Evolutionary conservation across 768 basidiomycete genomes (phyloP).

Genomic region (Mycena capillaripes): DNA sequence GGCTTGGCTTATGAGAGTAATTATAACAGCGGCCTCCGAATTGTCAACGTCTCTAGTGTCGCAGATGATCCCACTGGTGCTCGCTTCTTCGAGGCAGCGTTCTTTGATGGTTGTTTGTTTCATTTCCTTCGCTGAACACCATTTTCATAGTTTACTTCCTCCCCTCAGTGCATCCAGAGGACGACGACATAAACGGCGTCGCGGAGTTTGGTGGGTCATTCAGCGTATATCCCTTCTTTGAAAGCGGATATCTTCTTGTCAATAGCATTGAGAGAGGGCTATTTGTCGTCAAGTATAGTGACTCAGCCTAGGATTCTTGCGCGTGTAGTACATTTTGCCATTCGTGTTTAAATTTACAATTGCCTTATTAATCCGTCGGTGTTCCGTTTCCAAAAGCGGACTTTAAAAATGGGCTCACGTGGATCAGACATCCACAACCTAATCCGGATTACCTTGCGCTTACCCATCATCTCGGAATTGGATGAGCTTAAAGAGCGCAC

Average conservation of each 20-base stretch:
- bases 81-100: conserved; percentile 41
- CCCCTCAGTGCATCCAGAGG: conserved; percentile 21
- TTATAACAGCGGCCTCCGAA: conserved; percentile 45
- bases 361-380: conserved; percentile 8
- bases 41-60: conserved; percentile 46
- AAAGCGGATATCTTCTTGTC: conserved; percentile 31
- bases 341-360: background rate
- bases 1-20: conserved; percentile 44
- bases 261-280: conserved; percentile 33
- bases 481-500: conserved; percentile 23
- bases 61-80: conserved; percentile 45
- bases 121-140: background rate
- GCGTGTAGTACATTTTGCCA: background rate
- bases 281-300: conserved; percentile 28
- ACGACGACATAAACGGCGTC: conserved; percentile 29
- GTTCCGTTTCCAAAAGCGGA: conserved; percentile 18
- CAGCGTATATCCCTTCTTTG: conserved; percentile 33
- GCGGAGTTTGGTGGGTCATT: conserved; percentile 29
- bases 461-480: background rate
- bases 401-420: background rate
- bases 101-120: conserved; percentile 41
- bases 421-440: background rate
- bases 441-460: background rate
- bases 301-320: no score
- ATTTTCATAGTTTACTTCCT: no score